phyloP scores from a whole-genome alignment of 139 green algal genomes.

The Chlamydomonas urium region DNA sequence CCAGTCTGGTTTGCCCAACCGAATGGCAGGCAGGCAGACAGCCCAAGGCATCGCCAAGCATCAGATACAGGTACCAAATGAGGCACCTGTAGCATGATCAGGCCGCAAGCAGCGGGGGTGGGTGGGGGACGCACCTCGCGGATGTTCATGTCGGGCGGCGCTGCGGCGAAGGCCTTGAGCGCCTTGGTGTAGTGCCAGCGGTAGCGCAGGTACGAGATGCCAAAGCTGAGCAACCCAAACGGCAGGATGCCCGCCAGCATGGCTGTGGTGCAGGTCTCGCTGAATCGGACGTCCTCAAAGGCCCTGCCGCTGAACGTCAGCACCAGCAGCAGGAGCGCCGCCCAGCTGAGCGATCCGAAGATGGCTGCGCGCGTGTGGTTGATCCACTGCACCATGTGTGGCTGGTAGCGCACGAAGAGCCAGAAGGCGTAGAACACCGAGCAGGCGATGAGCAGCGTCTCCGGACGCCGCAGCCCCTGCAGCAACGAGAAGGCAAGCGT shows the following conservation, averaged over 20 bases:
- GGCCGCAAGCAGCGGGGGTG: too few species aligned
- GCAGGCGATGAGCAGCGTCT: slow-evolving; percentile 21
- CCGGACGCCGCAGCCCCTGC: slow-evolving; percentile 18
- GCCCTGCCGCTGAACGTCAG: slow-evolving; percentile 16
- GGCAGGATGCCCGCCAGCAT: slow-evolving; percentile 4
- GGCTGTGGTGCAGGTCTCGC: background rate
- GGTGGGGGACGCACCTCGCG: too few species aligned
- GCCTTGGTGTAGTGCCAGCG: slow-evolving; percentile 1
- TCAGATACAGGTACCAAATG: too few species aligned
- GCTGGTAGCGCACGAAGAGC: slow-evolving; percentile 39
- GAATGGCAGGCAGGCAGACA: too few species aligned
- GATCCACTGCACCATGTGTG: slow-evolving; percentile 40
- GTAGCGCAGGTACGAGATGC: slow-evolving; percentile 5
- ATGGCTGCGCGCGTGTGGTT: slow-evolving; percentile 42
- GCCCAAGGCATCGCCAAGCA: too few species aligned
- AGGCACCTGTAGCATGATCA: too few species aligned
- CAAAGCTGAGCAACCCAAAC: background rate
- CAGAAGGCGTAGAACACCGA: slow-evolving; percentile 27
- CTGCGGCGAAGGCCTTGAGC: background rate
- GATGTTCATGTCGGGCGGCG: background rate
- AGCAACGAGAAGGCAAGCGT: slow-evolving; percentile 22
- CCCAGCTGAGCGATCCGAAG: slow-evolving; percentile 32
- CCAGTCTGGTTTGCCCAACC: too few species aligned
- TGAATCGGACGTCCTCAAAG: background rate
- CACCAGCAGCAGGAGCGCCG: slow-evolving; percentile 26